phyloP scores from a whole-genome alignment of 2,329 filamentous ascomycete species.

The Huntiella abstrusa region DNA sequence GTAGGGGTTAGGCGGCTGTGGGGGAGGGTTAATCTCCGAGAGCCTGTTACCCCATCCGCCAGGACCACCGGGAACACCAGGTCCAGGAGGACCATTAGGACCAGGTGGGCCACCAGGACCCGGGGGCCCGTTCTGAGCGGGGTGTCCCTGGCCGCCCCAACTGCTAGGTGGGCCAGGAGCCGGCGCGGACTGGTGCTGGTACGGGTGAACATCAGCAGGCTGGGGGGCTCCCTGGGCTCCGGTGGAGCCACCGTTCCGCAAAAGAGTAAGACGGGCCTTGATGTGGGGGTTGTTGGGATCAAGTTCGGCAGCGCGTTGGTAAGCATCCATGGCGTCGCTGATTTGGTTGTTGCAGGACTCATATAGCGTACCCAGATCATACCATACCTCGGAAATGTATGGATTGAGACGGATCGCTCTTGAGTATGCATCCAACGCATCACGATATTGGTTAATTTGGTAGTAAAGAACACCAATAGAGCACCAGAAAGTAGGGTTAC shows the following conservation, averaged over 20 bases:
- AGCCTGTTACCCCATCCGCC: constrained; percentile 43
- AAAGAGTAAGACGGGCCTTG: constrained; percentile 77
- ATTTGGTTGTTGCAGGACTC: constrained; percentile 99
- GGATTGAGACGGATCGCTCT: constrained; percentile 91
- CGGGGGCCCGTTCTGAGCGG: constrained; percentile 22
- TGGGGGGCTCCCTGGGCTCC: constrained; percentile 65
- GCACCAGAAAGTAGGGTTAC: constrained; percentile 98
- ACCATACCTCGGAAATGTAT: constrained; percentile 98
- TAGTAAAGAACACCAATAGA: constrained; percentile 98
- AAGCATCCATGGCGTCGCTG: constrained; percentile 85
- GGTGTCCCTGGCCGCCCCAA: constrained; percentile 45
- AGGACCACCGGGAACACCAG: constrained; percentile 24
- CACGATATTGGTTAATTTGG: constrained; percentile 98
- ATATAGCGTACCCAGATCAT: constrained; percentile 92
- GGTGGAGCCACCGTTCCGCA: constrained; percentile 62
- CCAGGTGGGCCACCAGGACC: constrained; percentile 31
- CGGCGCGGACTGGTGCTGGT: constrained; percentile 71
- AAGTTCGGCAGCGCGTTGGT: constrained; percentile 82
- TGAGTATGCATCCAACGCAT: constrained; percentile 93
- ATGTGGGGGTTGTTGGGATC: constrained; percentile 90
- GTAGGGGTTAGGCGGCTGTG: constrained; percentile 63
- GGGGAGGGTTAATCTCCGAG: constrained; percentile 59
- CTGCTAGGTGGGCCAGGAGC: constrained; percentile 71
- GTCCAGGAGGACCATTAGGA: constrained; percentile 27
- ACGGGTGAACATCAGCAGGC: constrained; percentile 88